These are phyloP conservation scores for Chalaropsis thielavioides DNA, from an alignment of 2,329 filamentous ascomycete genomes.

Conservation along the genomic window DNA sequence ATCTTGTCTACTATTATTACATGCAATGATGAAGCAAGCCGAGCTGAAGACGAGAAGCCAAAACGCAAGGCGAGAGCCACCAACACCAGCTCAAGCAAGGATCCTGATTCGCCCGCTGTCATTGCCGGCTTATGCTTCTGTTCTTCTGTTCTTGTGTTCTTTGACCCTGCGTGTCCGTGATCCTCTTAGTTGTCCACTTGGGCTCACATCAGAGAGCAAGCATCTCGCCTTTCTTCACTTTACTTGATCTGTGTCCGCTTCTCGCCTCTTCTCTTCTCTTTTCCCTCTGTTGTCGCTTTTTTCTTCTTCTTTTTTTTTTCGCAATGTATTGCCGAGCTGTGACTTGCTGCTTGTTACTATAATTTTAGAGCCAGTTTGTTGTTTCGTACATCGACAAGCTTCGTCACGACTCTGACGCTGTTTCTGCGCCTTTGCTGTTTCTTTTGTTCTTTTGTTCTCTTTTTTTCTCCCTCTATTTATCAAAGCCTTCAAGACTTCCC, in stretches of 20 bases:
- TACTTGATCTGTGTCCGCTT: too few species aligned
- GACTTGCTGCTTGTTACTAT: not conserved
- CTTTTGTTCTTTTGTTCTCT: not conserved
- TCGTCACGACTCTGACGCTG: not conserved
- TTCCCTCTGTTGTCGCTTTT: not conserved
- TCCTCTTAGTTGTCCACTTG: too few species aligned
- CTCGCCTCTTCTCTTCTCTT: not conserved
- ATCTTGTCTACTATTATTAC: not conserved
- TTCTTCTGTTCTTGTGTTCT: slow-evolving; percentile 1
- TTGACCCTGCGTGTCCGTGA: not conserved
- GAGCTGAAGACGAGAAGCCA: not conserved
- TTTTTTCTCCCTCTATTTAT: not conserved
- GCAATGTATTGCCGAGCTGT: not conserved
- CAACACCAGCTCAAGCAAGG: not conserved
- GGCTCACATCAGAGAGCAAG: not conserved
- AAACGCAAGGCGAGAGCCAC: not conserved
- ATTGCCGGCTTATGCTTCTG: slow-evolving; percentile 3
- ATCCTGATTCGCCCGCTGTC: not conserved
- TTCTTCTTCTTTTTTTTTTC: not conserved
- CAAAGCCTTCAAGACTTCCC: not conserved
- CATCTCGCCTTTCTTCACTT: not conserved
- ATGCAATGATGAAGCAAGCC: not conserved
- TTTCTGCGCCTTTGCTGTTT: not conserved
- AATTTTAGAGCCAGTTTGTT: slow-evolving; percentile 2
- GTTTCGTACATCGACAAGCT: not conserved